These are phyloP conservation scores for Phytophthora cryptogea DNA, from an alignment of 352 stramenopile genomes.

Conservation along the genomic window DNA sequence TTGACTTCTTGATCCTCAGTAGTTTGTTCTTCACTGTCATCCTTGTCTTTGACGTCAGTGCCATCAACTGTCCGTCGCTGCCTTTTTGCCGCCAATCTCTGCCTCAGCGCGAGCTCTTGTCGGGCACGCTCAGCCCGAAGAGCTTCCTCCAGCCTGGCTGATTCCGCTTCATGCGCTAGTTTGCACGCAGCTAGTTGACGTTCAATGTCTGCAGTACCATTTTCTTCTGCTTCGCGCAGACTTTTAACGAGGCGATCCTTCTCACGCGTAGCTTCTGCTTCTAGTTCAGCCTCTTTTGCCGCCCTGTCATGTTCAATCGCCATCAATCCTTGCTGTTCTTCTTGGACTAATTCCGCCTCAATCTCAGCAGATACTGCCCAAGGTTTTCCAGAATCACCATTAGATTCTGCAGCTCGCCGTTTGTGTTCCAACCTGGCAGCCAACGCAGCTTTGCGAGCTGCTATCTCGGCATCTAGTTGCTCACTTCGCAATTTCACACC, in stretches of 20 bases:
- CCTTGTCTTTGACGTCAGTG: not conserved
- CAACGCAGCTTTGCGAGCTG: constrained; percentile 36
- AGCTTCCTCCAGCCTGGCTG: constrained; percentile 30
- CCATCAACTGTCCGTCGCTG: constrained; percentile 11
- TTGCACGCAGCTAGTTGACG: constrained; percentile 43
- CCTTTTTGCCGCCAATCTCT: constrained; percentile 41
- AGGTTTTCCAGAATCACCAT: not conserved
- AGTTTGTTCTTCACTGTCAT: not conserved
- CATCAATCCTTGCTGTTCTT: constrained; percentile 38
- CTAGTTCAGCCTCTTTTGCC: constrained; percentile 26
- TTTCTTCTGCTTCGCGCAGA: constrained; percentile 26
- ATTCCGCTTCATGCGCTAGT: constrained; percentile 31
- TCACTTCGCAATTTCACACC: constrained; percentile 28
- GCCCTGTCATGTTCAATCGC: constrained; percentile 37
- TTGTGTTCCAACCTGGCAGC: constrained; percentile 36
- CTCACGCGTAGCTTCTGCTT: constrained; percentile 34
- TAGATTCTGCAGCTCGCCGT: constrained; percentile 20
- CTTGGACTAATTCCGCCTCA: constrained; percentile 22
- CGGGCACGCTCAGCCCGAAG: constrained; percentile 38
- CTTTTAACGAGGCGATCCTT: constrained; percentile 21
- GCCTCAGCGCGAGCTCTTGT: constrained; percentile 48
- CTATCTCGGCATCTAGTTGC: constrained; percentile 39
- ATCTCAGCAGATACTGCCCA: constrained; percentile 4
- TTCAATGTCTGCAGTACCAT: constrained; percentile 38
- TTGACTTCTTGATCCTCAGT: constrained; percentile 12